Conservation (phyloP, 331 rosid genomes). For the Saraca asoca region DNA sequence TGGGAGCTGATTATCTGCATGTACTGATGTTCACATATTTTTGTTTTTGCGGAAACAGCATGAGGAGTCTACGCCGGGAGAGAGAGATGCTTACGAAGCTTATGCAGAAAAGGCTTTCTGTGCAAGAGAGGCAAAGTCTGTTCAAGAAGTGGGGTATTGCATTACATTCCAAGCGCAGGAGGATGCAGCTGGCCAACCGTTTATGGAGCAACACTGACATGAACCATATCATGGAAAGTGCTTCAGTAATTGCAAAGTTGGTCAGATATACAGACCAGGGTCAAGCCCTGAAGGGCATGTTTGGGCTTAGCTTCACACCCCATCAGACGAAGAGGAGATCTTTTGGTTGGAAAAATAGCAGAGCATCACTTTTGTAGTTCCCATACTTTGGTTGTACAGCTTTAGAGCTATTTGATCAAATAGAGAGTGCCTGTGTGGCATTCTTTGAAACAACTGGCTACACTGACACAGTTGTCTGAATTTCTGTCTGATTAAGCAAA, state of each 20-base stretch:
- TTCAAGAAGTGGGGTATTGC: slow-evolving; percentile 75
- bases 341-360: slow-evolving; percentile 66
- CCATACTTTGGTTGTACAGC: slow-evolving; percentile 34
- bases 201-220: slow-evolving; percentile 72
- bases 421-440: slow-evolving; percentile 32
- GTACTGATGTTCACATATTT: slow-evolving; percentile 19
- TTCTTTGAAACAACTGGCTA: slow-evolving; percentile 28
- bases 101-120: slow-evolving; percentile 76
- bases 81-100: slow-evolving; percentile 71
- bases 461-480: neutral
- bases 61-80: slow-evolving; percentile 70
- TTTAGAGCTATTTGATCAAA: slow-evolving; percentile 32
- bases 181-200: slow-evolving; percentile 69
- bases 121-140: slow-evolving; percentile 63
- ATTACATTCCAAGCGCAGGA: slow-evolving; percentile 83
- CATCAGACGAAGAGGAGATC: slow-evolving; percentile 55
- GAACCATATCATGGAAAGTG: slow-evolving; percentile 71
- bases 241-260: slow-evolving; percentile 76
- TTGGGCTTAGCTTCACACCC: slow-evolving; percentile 88
- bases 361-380: slow-evolving; percentile 47
- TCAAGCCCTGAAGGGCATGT: slow-evolving; percentile 84
- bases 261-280: slow-evolving; percentile 82
- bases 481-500: no score
- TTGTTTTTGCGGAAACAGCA: slow-evolving; percentile 48
- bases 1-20: neutral